These are phyloP conservation scores for Fusarium coicis DNA, from an alignment of 2,329 filamentous ascomycete genomes.

Conservation along the genomic window DNA sequence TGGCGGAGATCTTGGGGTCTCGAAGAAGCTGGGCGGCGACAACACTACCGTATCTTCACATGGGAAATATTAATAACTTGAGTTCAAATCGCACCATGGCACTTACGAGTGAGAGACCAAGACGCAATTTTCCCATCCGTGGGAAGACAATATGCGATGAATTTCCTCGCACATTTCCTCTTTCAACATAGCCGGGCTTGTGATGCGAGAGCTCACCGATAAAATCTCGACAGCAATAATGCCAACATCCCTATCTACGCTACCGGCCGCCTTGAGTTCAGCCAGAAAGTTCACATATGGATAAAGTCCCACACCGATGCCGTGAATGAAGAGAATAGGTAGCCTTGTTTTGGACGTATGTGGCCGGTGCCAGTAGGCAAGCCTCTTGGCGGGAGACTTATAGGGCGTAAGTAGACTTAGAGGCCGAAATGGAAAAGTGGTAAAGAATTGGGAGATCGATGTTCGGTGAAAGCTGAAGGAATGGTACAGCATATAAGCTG, in stretches of 20 bases:
- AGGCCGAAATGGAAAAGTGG: constrained; percentile 65
- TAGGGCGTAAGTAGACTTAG: constrained; percentile 58
- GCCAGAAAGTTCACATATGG: constrained; percentile 66
- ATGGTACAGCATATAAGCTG: constrained; percentile 50
- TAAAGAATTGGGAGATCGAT: constrained; percentile 47
- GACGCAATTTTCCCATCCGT: constrained; percentile 63
- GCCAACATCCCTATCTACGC: constrained; percentile 61
- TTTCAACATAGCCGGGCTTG: constrained; percentile 57
- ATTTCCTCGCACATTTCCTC: constrained; percentile 64
- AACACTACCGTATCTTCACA: constrained; percentile 61
- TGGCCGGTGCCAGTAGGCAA: constrained; percentile 70
- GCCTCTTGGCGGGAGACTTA: constrained; percentile 56
- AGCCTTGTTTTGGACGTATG: constrained; percentile 67
- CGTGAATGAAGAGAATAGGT: constrained; percentile 71
- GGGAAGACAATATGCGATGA: constrained; percentile 59
- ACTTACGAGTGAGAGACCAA: constrained; percentile 60
- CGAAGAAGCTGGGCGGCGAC: constrained; percentile 66
- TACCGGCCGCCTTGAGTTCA: constrained; percentile 57
- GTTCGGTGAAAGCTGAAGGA: constrained; percentile 61
- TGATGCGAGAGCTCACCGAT: constrained; percentile 67
- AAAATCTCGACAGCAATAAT: constrained; percentile 69
- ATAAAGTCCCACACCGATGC: constrained; percentile 65
- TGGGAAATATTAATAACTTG: neutral
- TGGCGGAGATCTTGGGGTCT: constrained; percentile 42
- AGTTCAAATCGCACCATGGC: rapidly evolving